These are phyloP conservation scores for Silene conica DNA, from an alignment of 148 eudicot species.

Conservation along the genomic window DNA sequence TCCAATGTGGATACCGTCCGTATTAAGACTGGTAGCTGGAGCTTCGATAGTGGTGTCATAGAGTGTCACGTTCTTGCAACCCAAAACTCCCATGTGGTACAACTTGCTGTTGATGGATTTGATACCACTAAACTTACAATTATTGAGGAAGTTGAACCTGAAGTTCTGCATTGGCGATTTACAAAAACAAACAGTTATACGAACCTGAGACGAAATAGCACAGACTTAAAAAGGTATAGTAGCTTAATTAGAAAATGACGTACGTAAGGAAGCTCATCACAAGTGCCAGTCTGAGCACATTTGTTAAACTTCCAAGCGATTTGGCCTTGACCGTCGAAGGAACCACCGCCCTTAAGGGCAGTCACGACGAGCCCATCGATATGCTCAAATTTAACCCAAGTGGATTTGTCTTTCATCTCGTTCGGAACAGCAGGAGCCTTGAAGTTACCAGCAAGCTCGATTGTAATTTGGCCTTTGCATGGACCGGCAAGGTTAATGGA, in stretches of 20 bases:
- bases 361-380: slow-evolving; percentile 32
- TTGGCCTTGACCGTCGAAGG: slow-evolving; percentile 56
- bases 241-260: neutral
- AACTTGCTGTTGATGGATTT: slow-evolving; percentile 53
- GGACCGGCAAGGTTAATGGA: slow-evolving; percentile 50
- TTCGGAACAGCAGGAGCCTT: slow-evolving; percentile 35
- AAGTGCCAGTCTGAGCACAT: slow-evolving; percentile 25
- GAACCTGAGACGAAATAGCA: neutral
- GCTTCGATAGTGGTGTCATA: slow-evolving; percentile 26
- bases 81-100: slow-evolving; percentile 39
- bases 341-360: slow-evolving; percentile 30
- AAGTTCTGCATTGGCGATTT: slow-evolving; percentile 31
- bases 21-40: slow-evolving; percentile 45
- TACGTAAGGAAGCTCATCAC: slow-evolving; percentile 47
- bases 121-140: slow-evolving; percentile 33
- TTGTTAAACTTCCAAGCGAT: slow-evolving; percentile 44
- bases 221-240: no score
- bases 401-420: slow-evolving; percentile 25
- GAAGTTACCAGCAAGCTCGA: slow-evolving; percentile 50
- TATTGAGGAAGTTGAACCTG: slow-evolving; percentile 42
- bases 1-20: slow-evolving; percentile 71
- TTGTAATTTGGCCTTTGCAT: slow-evolving; percentile 39
- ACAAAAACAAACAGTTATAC: neutral
- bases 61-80: slow-evolving; percentile 33
- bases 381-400: slow-evolving; percentile 39